Evolutionary conservation across 768 basidiomycete species (phyloP).

Genomic region (Panaeolus cyanescens): DNA sequence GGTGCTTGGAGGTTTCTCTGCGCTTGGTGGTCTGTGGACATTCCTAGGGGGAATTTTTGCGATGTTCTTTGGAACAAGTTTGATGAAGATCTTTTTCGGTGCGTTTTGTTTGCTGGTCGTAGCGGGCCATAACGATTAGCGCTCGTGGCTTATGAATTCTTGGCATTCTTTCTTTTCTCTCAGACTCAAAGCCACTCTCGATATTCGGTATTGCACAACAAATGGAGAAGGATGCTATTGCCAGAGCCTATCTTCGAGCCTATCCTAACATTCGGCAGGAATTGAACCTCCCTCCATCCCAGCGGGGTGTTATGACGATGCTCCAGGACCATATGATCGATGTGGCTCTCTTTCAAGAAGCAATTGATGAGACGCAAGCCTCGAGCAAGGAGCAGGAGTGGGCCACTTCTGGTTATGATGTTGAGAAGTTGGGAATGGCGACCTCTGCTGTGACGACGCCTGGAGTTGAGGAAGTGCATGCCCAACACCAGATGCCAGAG

Average conservation of each 20-base stretch:
- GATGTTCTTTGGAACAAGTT: neutral
- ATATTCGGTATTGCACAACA: conserved; percentile 4
- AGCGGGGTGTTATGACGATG: conserved; percentile 1
- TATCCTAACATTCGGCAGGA: conserved; percentile 3
- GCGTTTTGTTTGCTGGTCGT: too few relatives aligned
- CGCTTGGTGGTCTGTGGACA: conserved; percentile 7
- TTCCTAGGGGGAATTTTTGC: conserved; percentile 6
- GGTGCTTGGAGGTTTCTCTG: conserved; percentile 3
- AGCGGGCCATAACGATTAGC: too few relatives aligned
- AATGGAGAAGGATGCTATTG: neutral
- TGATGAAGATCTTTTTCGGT: conserved; percentile 2
- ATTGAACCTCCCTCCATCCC: neutral
- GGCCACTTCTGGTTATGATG: too few relatives aligned
- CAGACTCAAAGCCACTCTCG: neutral
- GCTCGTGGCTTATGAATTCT: too few relatives aligned
- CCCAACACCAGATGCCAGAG: too few relatives aligned
- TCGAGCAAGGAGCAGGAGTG: too few relatives aligned
- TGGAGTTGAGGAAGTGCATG: too few relatives aligned
- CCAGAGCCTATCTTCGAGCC: neutral
- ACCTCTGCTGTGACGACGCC: too few relatives aligned
- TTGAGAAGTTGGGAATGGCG: too few relatives aligned
- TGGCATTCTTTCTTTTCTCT: neutral
- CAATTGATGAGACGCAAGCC: neutral
- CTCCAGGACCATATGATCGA: conserved; percentile 2
- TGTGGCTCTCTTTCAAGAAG: neutral